Percentiles rank a stretch among this genome's conserved stretches.
Conservation (phyloP, 352 stramenopile genomes). For the Globisporangium iwayamae region DNA sequence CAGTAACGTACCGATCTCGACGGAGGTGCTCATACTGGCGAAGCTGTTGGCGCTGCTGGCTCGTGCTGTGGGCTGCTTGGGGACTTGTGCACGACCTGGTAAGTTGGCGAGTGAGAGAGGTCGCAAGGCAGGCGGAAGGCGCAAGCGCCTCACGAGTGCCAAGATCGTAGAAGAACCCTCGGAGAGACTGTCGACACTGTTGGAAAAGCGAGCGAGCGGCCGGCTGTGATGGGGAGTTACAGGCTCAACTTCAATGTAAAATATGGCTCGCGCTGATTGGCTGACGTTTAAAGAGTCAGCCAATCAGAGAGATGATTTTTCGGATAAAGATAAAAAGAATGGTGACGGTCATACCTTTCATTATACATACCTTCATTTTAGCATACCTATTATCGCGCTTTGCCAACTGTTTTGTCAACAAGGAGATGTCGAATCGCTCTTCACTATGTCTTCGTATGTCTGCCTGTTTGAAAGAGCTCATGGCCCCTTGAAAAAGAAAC, state of each 20-base stretch:
- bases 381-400: too few relatives aligned
- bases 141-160: not conserved
- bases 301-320: conserved; percentile 10
- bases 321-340: not conserved
- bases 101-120: conserved; percentile 18
- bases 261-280: conserved; percentile 10
- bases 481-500: too few relatives aligned
- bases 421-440: too few relatives aligned
- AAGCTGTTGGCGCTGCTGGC: not conserved
- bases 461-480: too few relatives aligned
- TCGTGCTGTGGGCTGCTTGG: not conserved
- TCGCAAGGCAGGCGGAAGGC: not conserved
- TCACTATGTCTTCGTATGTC: too few relatives aligned
- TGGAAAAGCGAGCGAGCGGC: too few relatives aligned
- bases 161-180: not conserved
- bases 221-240: too few relatives aligned
- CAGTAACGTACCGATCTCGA: conserved; percentile 29
- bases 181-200: not conserved
- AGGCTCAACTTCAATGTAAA: conserved; percentile 14
- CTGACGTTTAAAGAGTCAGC: conserved; percentile 7
- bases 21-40: conserved; percentile 26
- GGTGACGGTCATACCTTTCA: too few relatives aligned
- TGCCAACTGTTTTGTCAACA: too few relatives aligned
- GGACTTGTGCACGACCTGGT: conserved; percentile 11
- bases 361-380: too few relatives aligned